Conservation (phyloP, 441 rosid genomes). For the Macaranga tanarius region DNA sequence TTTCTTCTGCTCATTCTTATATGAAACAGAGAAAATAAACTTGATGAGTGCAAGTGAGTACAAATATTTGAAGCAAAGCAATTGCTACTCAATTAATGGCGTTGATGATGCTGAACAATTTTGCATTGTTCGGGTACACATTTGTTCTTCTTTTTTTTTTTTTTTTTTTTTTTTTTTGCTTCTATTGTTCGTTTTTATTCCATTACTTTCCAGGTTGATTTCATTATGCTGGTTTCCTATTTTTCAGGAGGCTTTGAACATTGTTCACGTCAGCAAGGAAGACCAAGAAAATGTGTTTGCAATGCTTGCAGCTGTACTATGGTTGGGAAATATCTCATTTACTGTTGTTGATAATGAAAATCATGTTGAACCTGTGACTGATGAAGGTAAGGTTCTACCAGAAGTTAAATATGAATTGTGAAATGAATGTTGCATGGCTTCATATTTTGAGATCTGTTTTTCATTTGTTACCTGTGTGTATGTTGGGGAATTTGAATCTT, state of each 20-base stretch:
- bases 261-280: conserved; percentile 94
- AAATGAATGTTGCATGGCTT: conserved; percentile 6
- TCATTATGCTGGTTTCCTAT: conserved; percentile 23
- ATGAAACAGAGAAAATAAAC: conserved; percentile 71
- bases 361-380: conserved; percentile 80
- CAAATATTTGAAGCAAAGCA: conserved; percentile 86
- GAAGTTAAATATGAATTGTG: conserved; percentile 19
- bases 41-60: conserved; percentile 76
- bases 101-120: conserved; percentile 86
- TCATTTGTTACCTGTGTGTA: no score
- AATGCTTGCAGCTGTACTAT: conserved; percentile 94
- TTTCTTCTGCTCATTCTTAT: conserved; percentile 16
- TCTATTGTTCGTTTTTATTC: conserved; percentile 11
- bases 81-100: conserved; percentile 72
- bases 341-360: conserved; percentile 82
- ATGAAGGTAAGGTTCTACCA: conserved; percentile 69
- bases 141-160: conserved; percentile 15
- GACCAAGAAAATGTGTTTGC: conserved; percentile 96
- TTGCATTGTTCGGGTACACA: conserved; percentile 59
- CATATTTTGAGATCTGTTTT: neutral
- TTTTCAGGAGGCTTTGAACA: conserved; percentile 88
- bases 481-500: neutral
- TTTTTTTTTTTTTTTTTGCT: conserved; percentile 21
- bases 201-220: conserved; percentile 5
- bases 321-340: conserved; percentile 93